These are phyloP conservation scores for Sphagnum fallax DNA, from an alignment of 228 moss, liverwort and hornwort genomes.

Conservation along the genomic window DNA sequence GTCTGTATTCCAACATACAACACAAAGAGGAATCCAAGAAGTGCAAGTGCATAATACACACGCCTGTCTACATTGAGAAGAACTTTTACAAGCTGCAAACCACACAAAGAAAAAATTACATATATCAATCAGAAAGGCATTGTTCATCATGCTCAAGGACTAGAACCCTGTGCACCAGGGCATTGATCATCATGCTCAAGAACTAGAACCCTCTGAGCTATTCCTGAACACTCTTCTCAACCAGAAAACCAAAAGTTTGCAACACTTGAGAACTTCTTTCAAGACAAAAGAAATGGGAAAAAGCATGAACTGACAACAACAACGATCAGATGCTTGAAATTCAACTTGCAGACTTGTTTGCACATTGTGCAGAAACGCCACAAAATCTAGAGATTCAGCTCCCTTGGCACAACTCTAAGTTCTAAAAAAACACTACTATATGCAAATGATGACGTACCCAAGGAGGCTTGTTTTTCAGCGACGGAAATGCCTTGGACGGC, in stretches of 20 bases:
- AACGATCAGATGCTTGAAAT: not conserved
- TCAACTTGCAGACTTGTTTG: not conserved
- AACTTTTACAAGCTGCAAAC: conserved; percentile 72
- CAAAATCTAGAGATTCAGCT: not conserved
- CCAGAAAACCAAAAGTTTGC: not conserved
- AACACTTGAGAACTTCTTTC: not conserved
- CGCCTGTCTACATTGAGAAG: conserved; percentile 71
- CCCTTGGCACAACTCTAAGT: not conserved
- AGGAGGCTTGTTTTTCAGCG: conserved; percentile 75
- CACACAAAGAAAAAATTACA: not conserved
- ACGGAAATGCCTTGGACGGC: conserved; percentile 65
- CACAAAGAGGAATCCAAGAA: conserved; percentile 51
- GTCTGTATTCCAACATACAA: conserved; percentile 72
- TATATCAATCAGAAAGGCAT: not conserved
- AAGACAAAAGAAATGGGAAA: not conserved
- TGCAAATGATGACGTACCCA: conserved; percentile 42
- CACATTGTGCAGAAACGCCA: not conserved
- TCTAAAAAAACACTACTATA: not conserved
- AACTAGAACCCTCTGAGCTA: not conserved
- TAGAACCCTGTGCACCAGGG: not conserved
- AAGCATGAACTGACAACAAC: not conserved
- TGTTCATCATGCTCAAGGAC: not conserved
- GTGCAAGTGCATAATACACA: conserved; percentile 67
- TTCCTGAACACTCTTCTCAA: not conserved
- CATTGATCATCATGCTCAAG: not conserved